Evolutionary conservation across 805 yeast genomes (phyloP).

Genomic region (Candida jianshihensis): DNA sequence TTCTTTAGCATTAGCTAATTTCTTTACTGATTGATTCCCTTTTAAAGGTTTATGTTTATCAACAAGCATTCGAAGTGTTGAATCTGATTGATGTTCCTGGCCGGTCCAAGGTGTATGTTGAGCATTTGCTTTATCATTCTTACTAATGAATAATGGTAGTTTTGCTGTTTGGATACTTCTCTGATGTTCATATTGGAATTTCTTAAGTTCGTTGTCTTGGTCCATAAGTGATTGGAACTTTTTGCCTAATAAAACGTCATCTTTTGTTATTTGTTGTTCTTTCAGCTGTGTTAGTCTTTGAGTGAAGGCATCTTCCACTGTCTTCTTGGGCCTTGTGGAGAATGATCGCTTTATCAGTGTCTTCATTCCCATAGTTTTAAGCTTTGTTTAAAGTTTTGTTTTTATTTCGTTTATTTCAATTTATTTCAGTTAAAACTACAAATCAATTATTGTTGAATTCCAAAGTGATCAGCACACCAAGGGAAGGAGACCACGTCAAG

Average conservation of each 20-base stretch:
- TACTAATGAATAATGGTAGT: constrained; percentile 38
- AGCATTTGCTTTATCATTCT: constrained; percentile 42
- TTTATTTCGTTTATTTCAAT: no score
- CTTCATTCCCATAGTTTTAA: no score
- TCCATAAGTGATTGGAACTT: constrained; percentile 18
- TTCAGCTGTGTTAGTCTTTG: constrained; percentile 22
- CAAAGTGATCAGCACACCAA: no score
- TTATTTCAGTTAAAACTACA: no score
- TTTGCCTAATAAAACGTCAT: constrained; percentile 21
- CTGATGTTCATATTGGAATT: constrained; percentile 34
- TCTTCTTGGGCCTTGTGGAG: constrained; percentile 1
- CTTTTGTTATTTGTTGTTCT: constrained; percentile 15
- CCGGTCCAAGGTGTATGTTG: constrained; percentile 54
- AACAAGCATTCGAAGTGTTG: constrained; percentile 46
- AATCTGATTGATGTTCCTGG: constrained; percentile 37
- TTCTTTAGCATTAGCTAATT: constrained; percentile 59
- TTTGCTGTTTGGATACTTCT: constrained; percentile 33
- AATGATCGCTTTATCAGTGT: constrained; percentile 1
- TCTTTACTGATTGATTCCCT: constrained; percentile 22
- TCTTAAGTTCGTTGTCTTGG: constrained; percentile 18
- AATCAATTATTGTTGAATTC: no score
- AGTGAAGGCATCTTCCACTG: constrained; percentile 18
- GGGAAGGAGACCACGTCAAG: no score
- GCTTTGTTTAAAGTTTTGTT: no score
- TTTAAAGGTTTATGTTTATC: constrained; percentile 41